A percentile compares a stretch with the other conserved stretches of the same genome.
phyloP scores from a whole-genome alignment of 139 green algal species.

The Closterium sp. region DNA sequence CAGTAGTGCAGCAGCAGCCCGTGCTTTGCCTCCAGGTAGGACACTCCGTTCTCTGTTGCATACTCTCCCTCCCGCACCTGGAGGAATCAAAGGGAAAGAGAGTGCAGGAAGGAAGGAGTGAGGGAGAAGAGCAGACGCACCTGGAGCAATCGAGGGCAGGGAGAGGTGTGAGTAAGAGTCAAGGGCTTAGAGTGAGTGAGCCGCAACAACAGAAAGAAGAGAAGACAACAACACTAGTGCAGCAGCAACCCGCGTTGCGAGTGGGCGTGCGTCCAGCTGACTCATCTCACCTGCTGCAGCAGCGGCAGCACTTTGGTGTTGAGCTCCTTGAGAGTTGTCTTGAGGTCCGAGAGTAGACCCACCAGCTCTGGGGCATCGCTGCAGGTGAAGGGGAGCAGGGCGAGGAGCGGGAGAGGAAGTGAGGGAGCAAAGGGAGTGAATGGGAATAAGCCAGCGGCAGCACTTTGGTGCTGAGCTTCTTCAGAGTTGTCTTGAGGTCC shows the following conservation, averaged over 20 bases:
- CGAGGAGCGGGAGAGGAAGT: too few species aligned
- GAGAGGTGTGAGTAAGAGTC: background rate
- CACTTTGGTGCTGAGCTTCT: background rate
- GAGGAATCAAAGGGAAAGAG: background rate
- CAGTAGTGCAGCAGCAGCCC: slow-evolving; percentile 11
- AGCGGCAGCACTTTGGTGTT: too few species aligned
- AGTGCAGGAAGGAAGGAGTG: background rate
- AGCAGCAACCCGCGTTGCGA: background rate
- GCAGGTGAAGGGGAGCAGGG: too few species aligned
- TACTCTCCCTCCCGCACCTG: slow-evolving; percentile 68
- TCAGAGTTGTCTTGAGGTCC: background rate
- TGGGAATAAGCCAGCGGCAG: background rate
- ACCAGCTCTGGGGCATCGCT: too few species aligned
- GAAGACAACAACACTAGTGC: background rate
- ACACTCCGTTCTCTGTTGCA: slow-evolving; percentile 30
- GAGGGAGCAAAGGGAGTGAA: too few species aligned
- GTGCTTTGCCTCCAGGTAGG: slow-evolving; percentile 10
- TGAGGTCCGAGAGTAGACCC: too few species aligned
- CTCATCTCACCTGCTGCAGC: too few species aligned
- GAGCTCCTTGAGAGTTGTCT: too few species aligned
- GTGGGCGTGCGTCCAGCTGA: too few species aligned
- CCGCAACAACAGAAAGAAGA: background rate
- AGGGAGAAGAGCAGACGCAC: background rate
- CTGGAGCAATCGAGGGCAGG: background rate
- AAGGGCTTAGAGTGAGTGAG: too few species aligned